Percentiles rank a stretch among this genome's conserved stretches.
These are phyloP conservation scores for Alectoria sarmentosa DNA, from an alignment of 495 filamentous ascomycete genomes.

Conservation along the genomic window DNA sequence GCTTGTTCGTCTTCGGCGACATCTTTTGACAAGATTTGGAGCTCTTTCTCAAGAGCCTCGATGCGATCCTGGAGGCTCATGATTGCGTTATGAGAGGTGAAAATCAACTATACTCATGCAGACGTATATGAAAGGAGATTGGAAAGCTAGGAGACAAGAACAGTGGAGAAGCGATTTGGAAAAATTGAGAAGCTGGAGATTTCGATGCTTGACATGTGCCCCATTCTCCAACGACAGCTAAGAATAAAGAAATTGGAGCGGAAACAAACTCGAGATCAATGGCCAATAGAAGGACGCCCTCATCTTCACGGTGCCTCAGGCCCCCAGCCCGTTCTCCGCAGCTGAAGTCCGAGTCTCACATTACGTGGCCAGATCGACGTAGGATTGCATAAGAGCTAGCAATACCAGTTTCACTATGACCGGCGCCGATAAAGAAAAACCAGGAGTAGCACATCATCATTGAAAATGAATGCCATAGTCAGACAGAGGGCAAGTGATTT, in stretches of 20 bases:
- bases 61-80: neutral
- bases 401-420: neutral
- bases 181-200: no score
- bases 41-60: neutral
- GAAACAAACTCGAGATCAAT: neutral
- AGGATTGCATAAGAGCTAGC: neutral
- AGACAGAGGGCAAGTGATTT: no score
- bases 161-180: neutral
- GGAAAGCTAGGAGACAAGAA: neutral
- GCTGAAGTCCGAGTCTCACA: neutral
- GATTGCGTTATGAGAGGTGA: neutral
- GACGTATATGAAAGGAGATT: neutral
- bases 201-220: no score
- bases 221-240: no score
- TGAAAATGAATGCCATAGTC: no score
- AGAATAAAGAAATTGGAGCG: no score
- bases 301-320: neutral
- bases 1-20: neutral
- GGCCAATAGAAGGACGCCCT: neutral
- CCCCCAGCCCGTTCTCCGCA: neutral
- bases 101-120: neutral
- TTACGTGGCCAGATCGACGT: neutral
- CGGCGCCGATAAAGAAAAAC: neutral
- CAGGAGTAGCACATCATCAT: no score
- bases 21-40: constrained; percentile 2